phyloP scores from a whole-genome alignment of 805 yeast genomes.

The Yamadazyma scolyti region DNA sequence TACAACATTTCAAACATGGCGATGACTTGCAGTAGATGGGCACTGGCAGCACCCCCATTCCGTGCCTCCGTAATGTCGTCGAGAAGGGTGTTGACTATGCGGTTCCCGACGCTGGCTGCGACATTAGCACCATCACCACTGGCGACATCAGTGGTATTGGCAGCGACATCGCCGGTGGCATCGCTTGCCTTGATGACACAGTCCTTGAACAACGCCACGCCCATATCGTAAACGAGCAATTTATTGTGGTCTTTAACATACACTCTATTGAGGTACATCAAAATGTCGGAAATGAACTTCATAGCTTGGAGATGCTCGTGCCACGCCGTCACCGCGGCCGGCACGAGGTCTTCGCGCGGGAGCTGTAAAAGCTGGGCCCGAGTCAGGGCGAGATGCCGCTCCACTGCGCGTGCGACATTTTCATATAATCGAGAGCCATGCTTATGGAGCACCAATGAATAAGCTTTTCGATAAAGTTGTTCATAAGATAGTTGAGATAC shows the following conservation, averaged over 20 bases:
- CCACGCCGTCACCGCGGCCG: constrained; percentile 51
- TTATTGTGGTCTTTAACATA: constrained; percentile 68
- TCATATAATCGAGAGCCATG: constrained; percentile 64
- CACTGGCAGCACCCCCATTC: too few relatives aligned
- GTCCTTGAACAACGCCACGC: constrained; percentile 64
- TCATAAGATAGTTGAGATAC: constrained; percentile 78
- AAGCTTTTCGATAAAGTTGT: constrained; percentile 75
- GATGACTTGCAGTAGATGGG: too few relatives aligned
- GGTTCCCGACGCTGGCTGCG: too few relatives aligned
- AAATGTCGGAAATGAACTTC: constrained; percentile 77
- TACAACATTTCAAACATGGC: constrained; percentile 68
- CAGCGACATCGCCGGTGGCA: too few relatives aligned
- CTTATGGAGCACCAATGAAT: constrained; percentile 68
- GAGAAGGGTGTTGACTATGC: too few relatives aligned
- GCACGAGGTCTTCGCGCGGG: constrained; percentile 38
- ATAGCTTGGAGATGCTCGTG: constrained; percentile 66
- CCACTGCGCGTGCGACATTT: constrained; percentile 47
- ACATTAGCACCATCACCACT: too few relatives aligned
- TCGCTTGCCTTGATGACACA: constrained; percentile 52
- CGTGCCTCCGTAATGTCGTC: too few relatives aligned
- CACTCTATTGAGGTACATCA: constrained; percentile 84
- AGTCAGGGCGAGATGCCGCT: too few relatives aligned
- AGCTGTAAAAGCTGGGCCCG: too few relatives aligned
- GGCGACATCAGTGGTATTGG: too few relatives aligned
- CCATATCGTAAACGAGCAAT: constrained; percentile 68